Evolutionary conservation across 768 basidiomycete species (phyloP), one percentile per base, ranked within the genome.

Genomic region (Boletus pseudo-olivaceus): DNA sequence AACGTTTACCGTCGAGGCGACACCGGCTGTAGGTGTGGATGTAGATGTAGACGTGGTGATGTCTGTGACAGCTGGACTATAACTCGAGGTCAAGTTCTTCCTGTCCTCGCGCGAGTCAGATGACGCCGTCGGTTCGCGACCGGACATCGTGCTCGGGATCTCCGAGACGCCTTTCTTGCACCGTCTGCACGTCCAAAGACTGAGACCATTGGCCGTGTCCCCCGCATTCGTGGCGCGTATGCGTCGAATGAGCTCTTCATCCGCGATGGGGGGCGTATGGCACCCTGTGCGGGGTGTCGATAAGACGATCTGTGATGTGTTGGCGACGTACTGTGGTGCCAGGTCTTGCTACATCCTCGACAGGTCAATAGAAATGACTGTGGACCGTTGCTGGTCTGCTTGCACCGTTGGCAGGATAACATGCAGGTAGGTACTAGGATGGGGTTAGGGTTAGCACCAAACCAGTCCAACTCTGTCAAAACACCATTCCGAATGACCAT

Each of bases 321-420:
- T 5, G 7, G 10, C 17, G 51, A 64, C 64, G 14, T 63, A 64
- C 63, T 56, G 51, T 64, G 73, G 46, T 75, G 73, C 75, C 75
- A 75, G 0, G 58, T 48, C 59, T 59, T 73, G 42, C 33, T 58
- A 54, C 74, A 75, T 47, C 53, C 57, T 17, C 55, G 62, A 54
- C 74, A 75, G 0, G 64, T 66, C 39, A 75, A 55, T 14, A 75
- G 54, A 49, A 75, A 74, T 1, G 68, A 67, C 26, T 55, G 41
- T 3, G 68, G 65, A 23, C 60, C 41, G 51, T 58, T 72, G 53
- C 48, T 57, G 50, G 61, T 53, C 46, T 60, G 47, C 30, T 53
- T 37, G 58, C 73, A 72, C 10, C 69, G 65, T 23, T 63, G 54
- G 55, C 66, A 67, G 43, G 46, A 53, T 38, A 27, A 26, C 51